Evolutionary conservation across 495 filamentous ascomycete species (phyloP).

Genomic region (Schizothecium vesticola): DNA sequence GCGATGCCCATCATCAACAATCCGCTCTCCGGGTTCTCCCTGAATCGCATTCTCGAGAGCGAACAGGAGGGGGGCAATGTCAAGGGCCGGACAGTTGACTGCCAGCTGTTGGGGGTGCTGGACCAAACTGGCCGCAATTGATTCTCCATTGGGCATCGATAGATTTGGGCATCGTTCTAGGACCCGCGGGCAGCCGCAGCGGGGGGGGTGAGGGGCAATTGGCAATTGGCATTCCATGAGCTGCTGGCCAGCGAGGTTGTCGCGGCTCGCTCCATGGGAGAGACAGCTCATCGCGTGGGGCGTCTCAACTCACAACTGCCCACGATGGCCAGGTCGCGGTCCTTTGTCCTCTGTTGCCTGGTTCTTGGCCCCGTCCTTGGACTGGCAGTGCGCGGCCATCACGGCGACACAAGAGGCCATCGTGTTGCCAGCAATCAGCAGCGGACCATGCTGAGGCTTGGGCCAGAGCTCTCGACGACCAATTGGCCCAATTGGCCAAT

Average conservation of each 20-base stretch:
- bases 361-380: not conserved
- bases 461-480: not conserved
- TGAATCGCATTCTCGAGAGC: not conserved
- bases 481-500: constrained; percentile 28
- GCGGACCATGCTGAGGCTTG: constrained; percentile 5
- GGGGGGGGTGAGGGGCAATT: constrained; percentile 1
- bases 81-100: not conserved
- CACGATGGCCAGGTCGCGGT: not conserved
- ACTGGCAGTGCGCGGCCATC: not conserved
- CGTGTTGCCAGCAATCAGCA: constrained; percentile 13
- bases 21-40: not conserved
- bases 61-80: not conserved
- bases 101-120: constrained; percentile 2
- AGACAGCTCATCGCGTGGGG: constrained; percentile 20
- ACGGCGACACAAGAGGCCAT: constrained; percentile 15
- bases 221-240: not conserved
- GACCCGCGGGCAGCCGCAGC: not conserved
- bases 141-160: constrained; percentile 26
- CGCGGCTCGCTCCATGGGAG: not conserved
- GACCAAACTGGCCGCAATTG: constrained; percentile 19
- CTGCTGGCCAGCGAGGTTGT: not conserved
- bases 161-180: constrained; percentile 21
- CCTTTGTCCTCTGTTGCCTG: not conserved
- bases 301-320: not conserved
- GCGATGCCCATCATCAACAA: not conserved